A percentile compares a stretch with the other conserved stretches of the same genome.
phyloP scores from a whole-genome alignment of 202 grass and related monocot species.

The Eragrostis tef region DNA sequence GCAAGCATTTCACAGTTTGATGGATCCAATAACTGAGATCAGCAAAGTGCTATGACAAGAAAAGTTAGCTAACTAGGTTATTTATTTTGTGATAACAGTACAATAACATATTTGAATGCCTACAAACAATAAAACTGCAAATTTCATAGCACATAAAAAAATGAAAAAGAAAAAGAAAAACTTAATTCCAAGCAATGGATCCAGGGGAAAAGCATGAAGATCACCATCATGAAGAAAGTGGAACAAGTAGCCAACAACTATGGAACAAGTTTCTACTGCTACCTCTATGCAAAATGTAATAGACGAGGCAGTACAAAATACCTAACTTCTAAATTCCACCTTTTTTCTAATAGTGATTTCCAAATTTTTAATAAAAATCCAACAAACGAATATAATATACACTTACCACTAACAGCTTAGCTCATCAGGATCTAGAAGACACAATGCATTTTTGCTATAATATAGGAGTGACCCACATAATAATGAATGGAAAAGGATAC shows the following conservation, averaged over 20 bases:
- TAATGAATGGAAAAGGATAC: not conserved
- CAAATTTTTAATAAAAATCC: not conserved
- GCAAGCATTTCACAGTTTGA: slow-evolving; percentile 53
- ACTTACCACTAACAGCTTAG: not conserved
- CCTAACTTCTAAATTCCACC: not conserved
- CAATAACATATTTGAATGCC: slow-evolving; percentile 24
- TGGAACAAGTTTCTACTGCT: not conserved
- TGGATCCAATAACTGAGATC: slow-evolving; percentile 35
- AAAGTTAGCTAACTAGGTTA: slow-evolving; percentile 5
- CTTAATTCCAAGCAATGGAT: not conserved
- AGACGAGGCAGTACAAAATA: slow-evolving; percentile 11
- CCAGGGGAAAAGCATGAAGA: not conserved
- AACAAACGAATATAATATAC: not conserved
- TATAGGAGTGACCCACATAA: not conserved
- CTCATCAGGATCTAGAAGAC: not conserved
- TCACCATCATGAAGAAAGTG: not conserved
- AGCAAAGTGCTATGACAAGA: slow-evolving; percentile 28
- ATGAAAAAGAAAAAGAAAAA: not conserved
- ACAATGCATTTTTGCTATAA: not conserved
- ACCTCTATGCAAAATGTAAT: not conserved
- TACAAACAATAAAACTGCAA: not conserved
- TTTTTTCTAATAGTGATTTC: not conserved
- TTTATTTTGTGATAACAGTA: not conserved
- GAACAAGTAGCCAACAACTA: not conserved
- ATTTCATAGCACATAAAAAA: not conserved